These are phyloP conservation scores for Aspergillus pseudoterreus DNA, from an alignment of 2,329 filamentous ascomycete species.

Conservation along the genomic window DNA sequence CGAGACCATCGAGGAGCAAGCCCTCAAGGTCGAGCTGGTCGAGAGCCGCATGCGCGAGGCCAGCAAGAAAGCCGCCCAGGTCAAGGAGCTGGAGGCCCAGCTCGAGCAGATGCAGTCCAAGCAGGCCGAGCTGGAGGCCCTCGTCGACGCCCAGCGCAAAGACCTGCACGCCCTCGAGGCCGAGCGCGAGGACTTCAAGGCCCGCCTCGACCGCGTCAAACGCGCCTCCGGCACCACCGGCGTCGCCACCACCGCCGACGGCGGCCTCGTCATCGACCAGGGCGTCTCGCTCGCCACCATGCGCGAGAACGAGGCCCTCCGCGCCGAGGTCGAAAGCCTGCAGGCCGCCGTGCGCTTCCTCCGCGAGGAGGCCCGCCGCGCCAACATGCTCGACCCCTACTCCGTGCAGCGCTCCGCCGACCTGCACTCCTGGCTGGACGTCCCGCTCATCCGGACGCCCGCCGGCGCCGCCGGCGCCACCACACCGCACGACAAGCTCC, in stretches of 20 bases:
- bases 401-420: constrained; percentile 39
- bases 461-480: constrained; percentile 12
- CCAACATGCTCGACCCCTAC: constrained; percentile 39
- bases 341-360: constrained; percentile 46
- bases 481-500: constrained; percentile 28
- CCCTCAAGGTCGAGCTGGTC: constrained; percentile 90
- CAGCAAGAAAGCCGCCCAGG: constrained; percentile 63
- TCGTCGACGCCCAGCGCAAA: constrained; percentile 33
- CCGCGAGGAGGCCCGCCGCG: constrained; percentile 42
- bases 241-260: constrained; percentile 26
- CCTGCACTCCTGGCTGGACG: constrained; percentile 43
- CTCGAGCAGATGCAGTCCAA: constrained; percentile 37
- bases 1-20: constrained; percentile 76
- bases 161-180: constrained; percentile 35
- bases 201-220: constrained; percentile 42
- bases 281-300: constrained; percentile 38
- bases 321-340: constrained; percentile 40
- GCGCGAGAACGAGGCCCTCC: constrained; percentile 42
- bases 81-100: constrained; percentile 42
- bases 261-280: constrained; percentile 36
- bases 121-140: constrained; percentile 28
- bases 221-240: constrained; percentile 37
- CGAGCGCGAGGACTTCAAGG: constrained; percentile 40
- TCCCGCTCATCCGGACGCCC: constrained; percentile 28
- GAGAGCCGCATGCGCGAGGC: constrained; percentile 84